Evolutionary conservation across 345 rosid genomes (phyloP).

Genomic region (Arabidopsis thaliana): DNA sequence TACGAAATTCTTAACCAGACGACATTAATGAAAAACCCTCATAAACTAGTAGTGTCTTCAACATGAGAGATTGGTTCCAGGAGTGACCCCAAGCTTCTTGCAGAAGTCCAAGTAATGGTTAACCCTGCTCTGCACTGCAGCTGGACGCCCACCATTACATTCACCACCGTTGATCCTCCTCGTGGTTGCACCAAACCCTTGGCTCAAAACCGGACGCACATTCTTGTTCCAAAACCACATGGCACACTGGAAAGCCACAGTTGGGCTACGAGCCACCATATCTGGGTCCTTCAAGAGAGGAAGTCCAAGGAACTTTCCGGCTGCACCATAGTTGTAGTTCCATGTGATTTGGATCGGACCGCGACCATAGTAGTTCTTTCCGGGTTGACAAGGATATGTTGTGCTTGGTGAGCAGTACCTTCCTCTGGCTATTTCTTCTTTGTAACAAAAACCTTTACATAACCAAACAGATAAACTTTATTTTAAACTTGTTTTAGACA

Average conservation of each 20-base stretch:
- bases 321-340: conserved; percentile 65
- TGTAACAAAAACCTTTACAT: conserved; percentile 47
- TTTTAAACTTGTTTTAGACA: not conserved
- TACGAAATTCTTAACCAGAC: conserved; percentile 17
- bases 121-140: conserved; percentile 46
- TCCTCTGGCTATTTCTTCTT: conserved; percentile 47
- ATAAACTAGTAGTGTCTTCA: conserved; percentile 27
- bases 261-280: conserved; percentile 50
- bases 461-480: not conserved
- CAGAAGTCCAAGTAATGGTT: conserved; percentile 53
- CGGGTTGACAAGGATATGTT: conserved; percentile 43
- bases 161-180: conserved; percentile 60
- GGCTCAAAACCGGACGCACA: conserved; percentile 50
- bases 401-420: conserved; percentile 37
- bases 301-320: conserved; percentile 50
- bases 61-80: conserved; percentile 49
- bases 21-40: not conserved
- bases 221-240: conserved; percentile 68
- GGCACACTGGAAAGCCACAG: conserved; percentile 55
- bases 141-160: conserved; percentile 49
- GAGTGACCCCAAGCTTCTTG: conserved; percentile 46
- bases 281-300: conserved; percentile 56
- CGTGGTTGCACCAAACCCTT: conserved; percentile 59
- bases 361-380: conserved; percentile 57
- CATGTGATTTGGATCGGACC: conserved; percentile 64